These are phyloP conservation scores for Boeremia exigua DNA, from an alignment of 2,329 filamentous ascomycete species.

Conservation along the genomic window DNA sequence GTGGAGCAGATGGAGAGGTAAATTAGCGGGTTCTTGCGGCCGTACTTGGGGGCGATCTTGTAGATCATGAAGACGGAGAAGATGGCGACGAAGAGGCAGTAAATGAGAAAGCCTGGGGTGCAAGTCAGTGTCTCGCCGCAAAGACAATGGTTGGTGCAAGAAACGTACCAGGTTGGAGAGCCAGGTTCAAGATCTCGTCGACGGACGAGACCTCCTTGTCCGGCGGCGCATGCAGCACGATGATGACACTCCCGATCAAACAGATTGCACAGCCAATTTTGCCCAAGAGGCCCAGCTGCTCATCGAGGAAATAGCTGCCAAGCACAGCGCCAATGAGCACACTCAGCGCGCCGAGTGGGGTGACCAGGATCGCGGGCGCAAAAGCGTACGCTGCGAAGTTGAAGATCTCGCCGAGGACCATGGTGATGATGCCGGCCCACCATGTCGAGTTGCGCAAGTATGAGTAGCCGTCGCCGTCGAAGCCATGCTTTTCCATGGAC, in stretches of 20 bases:
- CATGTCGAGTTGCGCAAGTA: constrained; percentile 95
- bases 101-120: constrained; percentile 82
- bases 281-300: constrained; percentile 87
- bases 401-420: constrained; percentile 90
- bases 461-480: constrained; percentile 93
- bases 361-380: constrained; percentile 97
- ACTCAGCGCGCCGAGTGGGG: constrained; percentile 88
- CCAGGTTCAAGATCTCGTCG: constrained; percentile 88
- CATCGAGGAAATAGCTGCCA: constrained; percentile 91
- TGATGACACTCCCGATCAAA: constrained; percentile 93
- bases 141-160: neutral
- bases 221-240: constrained; percentile 94
- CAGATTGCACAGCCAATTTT: constrained; percentile 96
- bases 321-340: constrained; percentile 95
- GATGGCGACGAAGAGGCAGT: constrained; percentile 77
- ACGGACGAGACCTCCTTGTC: constrained; percentile 91
- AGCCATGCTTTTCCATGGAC: constrained; percentile 88
- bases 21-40: constrained; percentile 93
- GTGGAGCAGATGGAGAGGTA: constrained; percentile 98
- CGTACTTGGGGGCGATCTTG: constrained; percentile 84
- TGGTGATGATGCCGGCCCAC: constrained; percentile 91
- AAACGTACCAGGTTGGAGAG: constrained; percentile 80
- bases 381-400: constrained; percentile 99
- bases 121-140: constrained; percentile 17
- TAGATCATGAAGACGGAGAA: constrained; percentile 98